phyloP scores from a whole-genome alignment of 1,139 yeast species.

The Scheffersomyces quercinus region DNA sequence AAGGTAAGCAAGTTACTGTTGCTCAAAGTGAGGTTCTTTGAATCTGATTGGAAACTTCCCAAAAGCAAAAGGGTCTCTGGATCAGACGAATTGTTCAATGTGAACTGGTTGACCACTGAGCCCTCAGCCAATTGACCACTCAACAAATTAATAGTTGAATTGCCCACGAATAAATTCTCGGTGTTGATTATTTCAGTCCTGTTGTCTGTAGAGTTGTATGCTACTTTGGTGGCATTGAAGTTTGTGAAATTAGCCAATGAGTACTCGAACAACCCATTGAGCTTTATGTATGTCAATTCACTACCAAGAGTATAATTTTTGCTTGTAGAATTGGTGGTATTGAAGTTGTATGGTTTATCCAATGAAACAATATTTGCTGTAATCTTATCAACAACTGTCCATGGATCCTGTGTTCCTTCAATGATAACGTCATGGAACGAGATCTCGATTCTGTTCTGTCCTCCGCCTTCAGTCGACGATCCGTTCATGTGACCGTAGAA shows the following conservation, averaged over 20 bases:
- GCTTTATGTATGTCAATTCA: constrained; percentile 28
- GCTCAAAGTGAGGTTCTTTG: constrained; percentile 27
- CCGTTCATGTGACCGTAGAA: constrained; percentile 70
- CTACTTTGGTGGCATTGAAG: constrained; percentile 34
- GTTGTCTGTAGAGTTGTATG: constrained; percentile 24
- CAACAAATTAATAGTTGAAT: constrained; percentile 65
- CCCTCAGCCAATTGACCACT: constrained; percentile 50
- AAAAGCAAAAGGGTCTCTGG: constrained; percentile 29
- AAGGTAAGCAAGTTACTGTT: constrained; percentile 31
- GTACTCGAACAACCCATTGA: constrained; percentile 84
- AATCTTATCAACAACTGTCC: constrained; percentile 75
- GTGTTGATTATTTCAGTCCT: constrained; percentile 30
- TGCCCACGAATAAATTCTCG: constrained; percentile 53
- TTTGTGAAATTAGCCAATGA: constrained; percentile 66
- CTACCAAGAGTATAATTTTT: constrained; percentile 12
- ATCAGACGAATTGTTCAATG: constrained; percentile 27
- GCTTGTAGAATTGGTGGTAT: constrained; percentile 30
- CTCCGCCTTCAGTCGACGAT: constrained; percentile 33
- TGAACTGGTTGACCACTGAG: constrained; percentile 39
- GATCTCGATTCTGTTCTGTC: constrained; percentile 54
- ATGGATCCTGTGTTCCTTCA: constrained; percentile 25
- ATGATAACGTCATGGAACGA: constrained; percentile 35
- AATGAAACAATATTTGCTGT: constrained; percentile 55
- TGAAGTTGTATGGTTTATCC: constrained; percentile 39
- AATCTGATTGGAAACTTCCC: constrained; percentile 52